A percentile compares a stretch with the other conserved stretches of the same genome.
phyloP scores from a whole-genome alignment of 768 basidiomycete species.

The Collybiopsis confluens region DNA sequence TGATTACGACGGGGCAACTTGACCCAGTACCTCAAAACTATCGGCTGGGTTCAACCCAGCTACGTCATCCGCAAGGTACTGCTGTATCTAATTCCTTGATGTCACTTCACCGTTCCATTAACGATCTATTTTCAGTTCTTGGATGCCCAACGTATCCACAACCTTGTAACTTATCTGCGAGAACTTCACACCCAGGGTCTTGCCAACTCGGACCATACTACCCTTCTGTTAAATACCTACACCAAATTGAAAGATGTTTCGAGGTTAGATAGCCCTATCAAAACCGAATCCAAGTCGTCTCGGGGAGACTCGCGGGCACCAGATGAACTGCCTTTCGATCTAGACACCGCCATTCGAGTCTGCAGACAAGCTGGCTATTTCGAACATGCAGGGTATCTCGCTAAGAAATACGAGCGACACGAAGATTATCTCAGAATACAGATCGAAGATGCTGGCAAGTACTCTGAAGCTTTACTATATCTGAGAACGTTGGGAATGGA shows the following conservation, averaged over 20 bases:
- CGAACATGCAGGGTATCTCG: constrained; percentile 90
- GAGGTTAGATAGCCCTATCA: constrained; percentile 88
- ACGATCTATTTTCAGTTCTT: constrained; percentile 62
- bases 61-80: constrained; percentile 94
- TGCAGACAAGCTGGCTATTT: constrained; percentile 96
- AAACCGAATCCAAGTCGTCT: constrained; percentile 61
- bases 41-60: constrained; percentile 86
- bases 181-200: constrained; percentile 86
- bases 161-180: constrained; percentile 93
- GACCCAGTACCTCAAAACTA: constrained; percentile 87
- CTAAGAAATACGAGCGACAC: constrained; percentile 85
- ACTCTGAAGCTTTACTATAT: constrained; percentile 76
- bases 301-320: constrained; percentile 31
- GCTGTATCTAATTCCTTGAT: not conserved
- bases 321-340: constrained; percentile 87
- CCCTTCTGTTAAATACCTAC: constrained; percentile 93
- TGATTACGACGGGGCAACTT: constrained; percentile 92
- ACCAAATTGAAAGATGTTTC: constrained; percentile 92
- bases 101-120: not conserved
- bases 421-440: constrained; percentile 93
- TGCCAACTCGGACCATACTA: constrained; percentile 95
- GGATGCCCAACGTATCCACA: constrained; percentile 93
- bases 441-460: constrained; percentile 88
- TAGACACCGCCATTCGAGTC: constrained; percentile 95
- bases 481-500: constrained; percentile 74